Evolutionary conservation across 345 rosid genomes (phyloP).

Genomic region (Citrus mangshanensis): DNA sequence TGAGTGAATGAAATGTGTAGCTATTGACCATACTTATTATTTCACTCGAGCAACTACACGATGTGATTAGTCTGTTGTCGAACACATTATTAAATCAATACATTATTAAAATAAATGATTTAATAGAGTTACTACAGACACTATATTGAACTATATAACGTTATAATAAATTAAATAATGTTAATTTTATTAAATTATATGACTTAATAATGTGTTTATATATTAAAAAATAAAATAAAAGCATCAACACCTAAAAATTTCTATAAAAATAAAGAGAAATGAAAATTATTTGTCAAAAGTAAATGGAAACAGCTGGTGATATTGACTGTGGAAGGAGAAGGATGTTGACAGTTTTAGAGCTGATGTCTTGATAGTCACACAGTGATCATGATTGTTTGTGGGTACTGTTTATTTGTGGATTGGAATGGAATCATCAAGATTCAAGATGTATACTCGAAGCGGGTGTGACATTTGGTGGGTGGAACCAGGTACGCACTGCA

Average conservation of each 20-base stretch:
- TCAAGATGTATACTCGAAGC: not conserved
- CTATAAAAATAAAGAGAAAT: not conserved
- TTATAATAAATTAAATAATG: no score
- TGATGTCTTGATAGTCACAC: not conserved
- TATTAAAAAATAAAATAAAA: no score
- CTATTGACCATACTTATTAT: no score
- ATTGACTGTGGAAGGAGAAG: not conserved
- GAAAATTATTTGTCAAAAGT: no score
- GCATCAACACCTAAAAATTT: no score
- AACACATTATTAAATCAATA: no score
- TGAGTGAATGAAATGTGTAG: no score
- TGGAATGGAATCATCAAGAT: slow-evolving; percentile 1
- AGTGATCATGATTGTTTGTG: slow-evolving; percentile 28
- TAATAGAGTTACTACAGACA: no score
- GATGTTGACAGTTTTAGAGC: slow-evolving; percentile 15
- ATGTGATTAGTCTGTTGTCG: no score
- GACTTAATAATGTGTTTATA: rapidly evolving
- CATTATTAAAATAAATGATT: rapidly evolving
- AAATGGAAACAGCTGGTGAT: not conserved
- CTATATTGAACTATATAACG: no score
- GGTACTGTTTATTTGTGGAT: slow-evolving; percentile 18
- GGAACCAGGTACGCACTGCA: not conserved
- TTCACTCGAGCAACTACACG: no score
- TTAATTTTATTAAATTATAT: no score
- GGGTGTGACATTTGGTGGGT: not conserved